A percentile compares a stretch with the other conserved stretches of the same genome.
phyloP scores from a whole-genome alignment of 1,139 yeast genomes.

The Geotrichum europaeum region DNA sequence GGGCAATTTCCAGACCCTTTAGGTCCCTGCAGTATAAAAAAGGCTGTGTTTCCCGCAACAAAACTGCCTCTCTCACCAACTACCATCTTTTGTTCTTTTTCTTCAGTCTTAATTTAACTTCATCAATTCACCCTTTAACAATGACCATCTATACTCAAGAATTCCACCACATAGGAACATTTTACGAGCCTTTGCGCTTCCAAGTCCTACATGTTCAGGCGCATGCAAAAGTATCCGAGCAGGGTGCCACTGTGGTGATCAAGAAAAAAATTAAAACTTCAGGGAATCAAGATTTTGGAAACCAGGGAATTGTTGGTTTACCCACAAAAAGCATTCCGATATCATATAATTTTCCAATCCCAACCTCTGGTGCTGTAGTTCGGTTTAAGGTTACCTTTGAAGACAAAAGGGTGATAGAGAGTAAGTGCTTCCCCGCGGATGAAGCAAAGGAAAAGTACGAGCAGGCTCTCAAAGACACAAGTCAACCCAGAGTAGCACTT shows the following conservation, averaged over 20 bases:
- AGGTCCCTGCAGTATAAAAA: not conserved
- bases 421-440: constrained; percentile 1
- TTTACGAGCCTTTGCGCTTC: not conserved
- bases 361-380: constrained; percentile 6
- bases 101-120: not conserved
- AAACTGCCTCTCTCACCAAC: not conserved
- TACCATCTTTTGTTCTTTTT: too few relatives aligned
- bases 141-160: not conserved
- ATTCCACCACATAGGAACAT: not conserved
- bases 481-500: not conserved
- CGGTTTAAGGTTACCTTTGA: constrained; percentile 6
- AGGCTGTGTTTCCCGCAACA: not conserved
- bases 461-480: not conserved
- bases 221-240: not conserved
- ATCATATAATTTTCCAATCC: constrained; percentile 1
- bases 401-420: not conserved
- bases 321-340: not conserved
- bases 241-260: constrained; percentile 1
- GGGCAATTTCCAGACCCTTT: not conserved
- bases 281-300: not conserved
- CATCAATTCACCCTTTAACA: not conserved
- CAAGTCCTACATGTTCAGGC: not conserved
- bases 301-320: not conserved
- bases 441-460: constrained; percentile 4
- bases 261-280: not conserved